These are phyloP conservation scores for Asterionellopsis glacialis DNA, from an alignment of 108 stramenopile genomes.

Conservation along the genomic window DNA sequence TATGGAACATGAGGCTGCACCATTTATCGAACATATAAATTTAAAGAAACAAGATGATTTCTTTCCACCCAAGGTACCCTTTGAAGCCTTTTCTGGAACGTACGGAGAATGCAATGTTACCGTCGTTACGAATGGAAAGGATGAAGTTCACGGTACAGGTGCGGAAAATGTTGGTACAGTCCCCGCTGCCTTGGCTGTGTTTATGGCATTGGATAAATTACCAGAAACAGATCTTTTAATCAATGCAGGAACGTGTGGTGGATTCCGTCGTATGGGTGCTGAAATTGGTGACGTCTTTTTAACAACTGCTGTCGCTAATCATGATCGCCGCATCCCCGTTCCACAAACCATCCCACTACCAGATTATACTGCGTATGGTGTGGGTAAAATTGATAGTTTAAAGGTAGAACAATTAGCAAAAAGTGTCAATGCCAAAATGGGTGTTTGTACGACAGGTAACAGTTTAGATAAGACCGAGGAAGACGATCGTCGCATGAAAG, in stretches of 20 bases:
- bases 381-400: constrained; percentile 59
- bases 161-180: constrained; percentile 96
- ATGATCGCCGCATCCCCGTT: constrained; percentile 97
- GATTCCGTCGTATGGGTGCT: constrained; percentile 86
- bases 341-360: constrained; percentile 75
- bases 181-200: constrained; percentile 74
- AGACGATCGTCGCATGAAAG: constrained; percentile 72
- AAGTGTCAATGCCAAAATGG: constrained; percentile 61
- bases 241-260: constrained; percentile 97
- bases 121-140: constrained; percentile 91
- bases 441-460: constrained; percentile 91
- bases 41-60: constrained; percentile 52
- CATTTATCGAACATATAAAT: constrained; percentile 75
- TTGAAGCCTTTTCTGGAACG: constrained; percentile 72
- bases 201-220: constrained; percentile 65
- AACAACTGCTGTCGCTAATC: constrained; percentile 84
- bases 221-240: constrained; percentile 69
- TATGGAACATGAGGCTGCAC: constrained; percentile 93
- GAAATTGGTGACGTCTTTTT: constrained; percentile 91
- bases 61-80: constrained; percentile 77
- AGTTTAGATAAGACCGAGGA: constrained; percentile 83
- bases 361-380: constrained; percentile 81
- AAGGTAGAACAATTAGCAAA: constrained; percentile 29
- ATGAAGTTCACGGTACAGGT: constrained; percentile 68
- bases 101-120: constrained; percentile 78